Base-by-base conservation (phyloP, 805 yeast species). In the Cyberlindnera americana region DNA sequence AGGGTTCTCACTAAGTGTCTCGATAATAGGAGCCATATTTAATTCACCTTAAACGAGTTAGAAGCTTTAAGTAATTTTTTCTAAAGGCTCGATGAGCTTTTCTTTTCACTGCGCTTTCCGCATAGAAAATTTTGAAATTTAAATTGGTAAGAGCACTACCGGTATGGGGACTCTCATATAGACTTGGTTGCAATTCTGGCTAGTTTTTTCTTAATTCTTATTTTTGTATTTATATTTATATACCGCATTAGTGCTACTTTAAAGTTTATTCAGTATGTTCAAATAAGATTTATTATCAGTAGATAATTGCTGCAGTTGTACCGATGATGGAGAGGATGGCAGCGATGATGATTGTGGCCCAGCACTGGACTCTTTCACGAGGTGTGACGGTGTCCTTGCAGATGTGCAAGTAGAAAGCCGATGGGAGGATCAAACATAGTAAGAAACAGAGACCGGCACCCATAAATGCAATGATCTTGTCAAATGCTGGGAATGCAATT, bases 401-500 rank as follows among this genome's bases (percentile, higher is more conserved):
- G 27, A 82, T 67, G 46, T 63, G 69, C 44, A 83, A 56, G 61
- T 89, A 87, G 58, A 88, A 89, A 10, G 73, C 54, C 17, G 86
- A 66, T 3, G 96, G 96, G 18, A 88, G 69, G 16, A 87, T 81
- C 38, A 88, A 66, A 59, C 96, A 89, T 25, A 88, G 77, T 3
- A 81, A 67, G 59, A 86, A 83, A 51, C 95, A 86, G 37, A 89
- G 69, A 1, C 87, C 79, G 5, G 91, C 76, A 7, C 96, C 96
- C 49, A 87, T 61, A 33, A 89, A 75, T 6, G 95, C 86, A 61
- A 89, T 81, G 37, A 89, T 72, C 50, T 77, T 77, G 54, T 88
- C 96, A 57, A 89, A 89, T 38, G 79, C 83, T 4, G 93, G 91
- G 56, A 86, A 72, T 13, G 77, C 36, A 21, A 83, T 70, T 1